These are phyloP conservation scores for Coniochaeta pulveracea DNA, from an alignment of 2,329 filamentous ascomycete species.

Conservation along the genomic window DNA sequence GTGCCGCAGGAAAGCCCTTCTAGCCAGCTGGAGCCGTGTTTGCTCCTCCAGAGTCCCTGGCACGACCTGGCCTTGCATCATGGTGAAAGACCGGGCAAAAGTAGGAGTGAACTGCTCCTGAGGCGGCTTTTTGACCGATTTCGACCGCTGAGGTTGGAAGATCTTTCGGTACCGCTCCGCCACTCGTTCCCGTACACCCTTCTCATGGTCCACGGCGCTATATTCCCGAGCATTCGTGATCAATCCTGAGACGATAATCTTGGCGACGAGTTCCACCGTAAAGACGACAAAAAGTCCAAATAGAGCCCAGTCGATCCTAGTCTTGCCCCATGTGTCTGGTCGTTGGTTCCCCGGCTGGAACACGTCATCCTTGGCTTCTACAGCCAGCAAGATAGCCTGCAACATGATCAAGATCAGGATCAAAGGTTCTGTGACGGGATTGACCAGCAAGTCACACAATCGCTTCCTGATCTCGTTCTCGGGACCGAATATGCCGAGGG, in stretches of 20 bases:
- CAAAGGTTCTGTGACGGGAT: conserved; percentile 75
- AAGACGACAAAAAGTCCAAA: conserved; percentile 80
- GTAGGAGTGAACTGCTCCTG: conserved; percentile 43
- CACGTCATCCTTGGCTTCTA: conserved; percentile 68
- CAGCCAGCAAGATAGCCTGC: conserved; percentile 76
- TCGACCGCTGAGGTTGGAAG: conserved; percentile 71
- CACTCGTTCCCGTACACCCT: conserved; percentile 63
- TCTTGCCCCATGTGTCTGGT: conserved; percentile 53
- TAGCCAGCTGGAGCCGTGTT: conserved; percentile 74
- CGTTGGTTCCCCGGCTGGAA: conserved; percentile 50
- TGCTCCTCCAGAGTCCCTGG: conserved; percentile 61
- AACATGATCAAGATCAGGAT: conserved; percentile 81
- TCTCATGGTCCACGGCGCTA: conserved; percentile 73
- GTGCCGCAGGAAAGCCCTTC: conserved; percentile 85
- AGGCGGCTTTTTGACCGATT: conserved; percentile 45
- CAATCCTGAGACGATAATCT: conserved; percentile 87
- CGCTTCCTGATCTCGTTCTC: conserved; percentile 62
- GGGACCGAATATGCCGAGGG: conserved; percentile 72
- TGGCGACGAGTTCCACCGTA: conserved; percentile 71
- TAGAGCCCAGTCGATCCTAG: conserved; percentile 67
- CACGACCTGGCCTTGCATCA: conserved; percentile 51
- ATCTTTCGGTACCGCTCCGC: conserved; percentile 65
- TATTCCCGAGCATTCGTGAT: conserved; percentile 85
- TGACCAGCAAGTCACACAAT: conserved; percentile 75
- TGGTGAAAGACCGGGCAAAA: conserved; percentile 67